Conservation (phyloP, 179 eudicot genomes). For the Camellia oleifera region DNA sequence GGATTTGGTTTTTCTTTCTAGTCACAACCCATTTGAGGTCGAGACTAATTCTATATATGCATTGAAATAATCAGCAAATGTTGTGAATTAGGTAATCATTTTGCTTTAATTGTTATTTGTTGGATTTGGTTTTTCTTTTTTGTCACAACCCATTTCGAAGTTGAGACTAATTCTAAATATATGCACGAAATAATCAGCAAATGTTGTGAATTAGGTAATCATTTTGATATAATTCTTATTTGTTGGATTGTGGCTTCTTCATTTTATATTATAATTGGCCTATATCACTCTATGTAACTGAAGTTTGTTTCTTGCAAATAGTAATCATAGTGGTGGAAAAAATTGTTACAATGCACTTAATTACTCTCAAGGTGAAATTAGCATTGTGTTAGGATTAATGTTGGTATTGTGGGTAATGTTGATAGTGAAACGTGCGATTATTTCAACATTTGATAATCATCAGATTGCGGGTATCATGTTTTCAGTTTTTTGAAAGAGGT, state of each 20-base stretch:
- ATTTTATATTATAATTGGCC: neutral
- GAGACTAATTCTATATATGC: neutral
- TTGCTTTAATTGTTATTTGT: neutral
- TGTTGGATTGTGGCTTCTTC: neutral
- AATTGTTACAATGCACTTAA: neutral
- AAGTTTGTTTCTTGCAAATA: neutral
- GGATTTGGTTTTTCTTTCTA: neutral
- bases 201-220: neutral
- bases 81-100: neutral
- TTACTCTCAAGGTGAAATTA: neutral
- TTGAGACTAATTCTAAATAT: no score
- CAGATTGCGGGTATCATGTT: no score
- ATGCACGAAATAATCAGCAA: neutral
- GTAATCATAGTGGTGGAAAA: neutral
- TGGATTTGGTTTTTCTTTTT: neutral
- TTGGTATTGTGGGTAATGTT: neutral
- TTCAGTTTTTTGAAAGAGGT: no score
- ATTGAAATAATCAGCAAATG: neutral
- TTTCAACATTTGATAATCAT: neutral
- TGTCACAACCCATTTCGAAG: neutral
- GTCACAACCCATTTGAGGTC: neutral
- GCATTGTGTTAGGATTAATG: neutral
- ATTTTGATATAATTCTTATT: neutral
- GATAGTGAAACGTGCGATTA: neutral
- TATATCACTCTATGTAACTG: neutral